Evolutionary conservation across 1,284 basidiomycete genomes (phyloP).

Genomic region (Amylostereum chailletii): DNA sequence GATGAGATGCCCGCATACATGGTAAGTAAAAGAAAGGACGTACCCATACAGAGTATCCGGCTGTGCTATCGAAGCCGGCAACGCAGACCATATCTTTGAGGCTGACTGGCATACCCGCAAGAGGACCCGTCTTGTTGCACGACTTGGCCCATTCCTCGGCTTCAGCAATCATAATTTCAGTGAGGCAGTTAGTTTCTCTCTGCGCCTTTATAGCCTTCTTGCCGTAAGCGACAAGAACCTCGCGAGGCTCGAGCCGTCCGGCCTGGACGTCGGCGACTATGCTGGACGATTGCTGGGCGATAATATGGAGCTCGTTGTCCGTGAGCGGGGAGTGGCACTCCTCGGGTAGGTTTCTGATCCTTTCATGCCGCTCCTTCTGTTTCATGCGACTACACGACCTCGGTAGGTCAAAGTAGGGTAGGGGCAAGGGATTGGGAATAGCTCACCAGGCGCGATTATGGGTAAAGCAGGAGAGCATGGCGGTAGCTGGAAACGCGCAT

Average conservation of each 20-base stretch:
- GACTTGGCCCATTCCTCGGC: constrained; percentile 33
- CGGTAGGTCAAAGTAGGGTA: too few relatives aligned
- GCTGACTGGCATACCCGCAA: constrained; percentile 40
- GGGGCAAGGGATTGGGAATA: too few relatives aligned
- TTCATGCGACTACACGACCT: constrained; percentile 23
- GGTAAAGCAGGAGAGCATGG: constrained; percentile 20
- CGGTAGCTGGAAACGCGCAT: background rate
- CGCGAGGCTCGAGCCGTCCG: constrained; percentile 28
- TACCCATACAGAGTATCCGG: constrained; percentile 52
- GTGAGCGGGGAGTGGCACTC: constrained; percentile 32
- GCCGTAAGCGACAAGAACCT: constrained; percentile 37
- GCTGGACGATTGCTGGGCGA: constrained; percentile 29
- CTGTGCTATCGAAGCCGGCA: constrained; percentile 45
- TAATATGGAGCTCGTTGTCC: constrained; percentile 28
- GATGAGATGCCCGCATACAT: too few relatives aligned
- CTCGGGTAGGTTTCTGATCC: constrained; percentile 30
- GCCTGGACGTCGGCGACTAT: constrained; percentile 32
- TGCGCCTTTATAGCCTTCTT: constrained; percentile 48
- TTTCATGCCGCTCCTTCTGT: constrained; percentile 35
- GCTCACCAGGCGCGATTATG: constrained; percentile 26
- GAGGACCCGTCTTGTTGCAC: constrained; percentile 34
- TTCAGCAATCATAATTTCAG: constrained; percentile 41
- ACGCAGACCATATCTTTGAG: constrained; percentile 42
- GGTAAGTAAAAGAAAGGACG: constrained; percentile 13
- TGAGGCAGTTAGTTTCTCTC: constrained; percentile 46